These are phyloP conservation scores for Cornus suecica DNA, from an alignment of 148 eudicot genomes.

Conservation along the genomic window DNA sequence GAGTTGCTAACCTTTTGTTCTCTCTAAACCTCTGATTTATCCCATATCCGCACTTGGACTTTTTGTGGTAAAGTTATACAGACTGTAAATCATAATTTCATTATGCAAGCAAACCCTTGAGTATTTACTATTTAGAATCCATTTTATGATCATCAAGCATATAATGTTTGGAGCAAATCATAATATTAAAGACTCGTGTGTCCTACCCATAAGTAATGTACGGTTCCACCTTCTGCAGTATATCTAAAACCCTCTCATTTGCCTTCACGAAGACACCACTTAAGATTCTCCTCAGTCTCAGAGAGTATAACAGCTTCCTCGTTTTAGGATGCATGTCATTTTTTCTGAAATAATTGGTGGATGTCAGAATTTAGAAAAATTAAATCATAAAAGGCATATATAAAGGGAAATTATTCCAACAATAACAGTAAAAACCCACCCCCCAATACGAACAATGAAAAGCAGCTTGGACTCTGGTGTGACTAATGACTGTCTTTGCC, in stretches of 20 bases:
- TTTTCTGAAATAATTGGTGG: conserved; percentile 42
- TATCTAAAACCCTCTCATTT: conserved; percentile 51
- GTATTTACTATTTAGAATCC: no score
- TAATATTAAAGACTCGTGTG: not conserved
- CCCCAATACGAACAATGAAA: conserved; percentile 76
- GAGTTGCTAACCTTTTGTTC: no score
- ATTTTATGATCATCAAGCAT: conserved; percentile 5
- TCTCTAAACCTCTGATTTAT: no score
- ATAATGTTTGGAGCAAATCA: not conserved
- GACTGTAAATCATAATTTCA: no score
- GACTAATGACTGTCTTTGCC: conserved; percentile 28
- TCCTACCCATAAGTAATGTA: conserved; percentile 84
- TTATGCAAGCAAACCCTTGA: no score
- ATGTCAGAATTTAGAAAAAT: not conserved
- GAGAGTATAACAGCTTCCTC: conserved; percentile 55
- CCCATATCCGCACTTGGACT: no score
- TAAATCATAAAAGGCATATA: not conserved
- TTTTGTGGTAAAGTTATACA: no score
- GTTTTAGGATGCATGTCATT: conserved; percentile 68
- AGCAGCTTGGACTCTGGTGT: conserved; percentile 55
- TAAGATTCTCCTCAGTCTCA: conserved; percentile 57
- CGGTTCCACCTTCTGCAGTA: conserved; percentile 83
- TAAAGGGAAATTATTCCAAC: not conserved
- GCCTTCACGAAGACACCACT: conserved; percentile 86
- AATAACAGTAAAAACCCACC: conserved; percentile 41